A percentile compares a stretch with the other conserved stretches of the same genome.
Evolutionary conservation across 73 alveolate species (phyloP).

Genomic region (Diophrys appendiculata): DNA sequence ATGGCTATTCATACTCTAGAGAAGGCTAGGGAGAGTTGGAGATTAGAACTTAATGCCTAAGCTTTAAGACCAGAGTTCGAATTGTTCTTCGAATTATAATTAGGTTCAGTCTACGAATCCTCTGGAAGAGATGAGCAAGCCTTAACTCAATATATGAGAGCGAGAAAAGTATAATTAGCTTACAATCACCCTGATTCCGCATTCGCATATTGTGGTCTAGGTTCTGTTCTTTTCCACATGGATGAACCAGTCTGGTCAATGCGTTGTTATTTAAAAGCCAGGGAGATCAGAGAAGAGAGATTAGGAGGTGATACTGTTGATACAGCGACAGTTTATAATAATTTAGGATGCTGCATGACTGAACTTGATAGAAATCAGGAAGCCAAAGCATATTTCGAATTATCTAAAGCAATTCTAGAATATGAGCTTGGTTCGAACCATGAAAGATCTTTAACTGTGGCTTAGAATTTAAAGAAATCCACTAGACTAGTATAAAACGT

Average conservation of each 20-base stretch:
- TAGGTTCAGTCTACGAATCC: constrained; percentile 92
- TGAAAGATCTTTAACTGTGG: constrained; percentile 82
- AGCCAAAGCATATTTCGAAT: constrained; percentile 83
- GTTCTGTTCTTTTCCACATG: constrained; percentile 90
- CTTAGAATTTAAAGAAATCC: constrained; percentile 70
- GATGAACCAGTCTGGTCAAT: constrained; percentile 94
- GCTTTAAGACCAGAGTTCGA: constrained; percentile 51
- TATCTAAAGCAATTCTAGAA: constrained; percentile 82
- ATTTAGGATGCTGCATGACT: constrained; percentile 93
- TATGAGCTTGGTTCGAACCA: constrained; percentile 83
- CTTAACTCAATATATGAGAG: constrained; percentile 76
- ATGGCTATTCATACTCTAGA: constrained; percentile 82
- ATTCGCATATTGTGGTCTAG: constrained; percentile 93
- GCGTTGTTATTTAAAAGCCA: constrained; percentile 83
- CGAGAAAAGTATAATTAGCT: constrained; percentile 81
- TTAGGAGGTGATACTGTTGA: constrained; percentile 98
- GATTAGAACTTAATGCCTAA: constrained; percentile 24
- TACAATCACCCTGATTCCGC: constrained; percentile 96
- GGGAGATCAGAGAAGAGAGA: constrained; percentile 96
- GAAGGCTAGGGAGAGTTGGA: constrained; percentile 69
- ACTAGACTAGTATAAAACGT: constrained; percentile 54
- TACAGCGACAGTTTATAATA: constrained; percentile 98
- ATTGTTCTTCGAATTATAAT: constrained; percentile 85
- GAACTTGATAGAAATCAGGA: constrained; percentile 86
- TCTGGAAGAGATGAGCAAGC: constrained; percentile 96